phyloP scores from a whole-genome alignment of 805 yeast genomes.

The Ogataea methylovora region DNA sequence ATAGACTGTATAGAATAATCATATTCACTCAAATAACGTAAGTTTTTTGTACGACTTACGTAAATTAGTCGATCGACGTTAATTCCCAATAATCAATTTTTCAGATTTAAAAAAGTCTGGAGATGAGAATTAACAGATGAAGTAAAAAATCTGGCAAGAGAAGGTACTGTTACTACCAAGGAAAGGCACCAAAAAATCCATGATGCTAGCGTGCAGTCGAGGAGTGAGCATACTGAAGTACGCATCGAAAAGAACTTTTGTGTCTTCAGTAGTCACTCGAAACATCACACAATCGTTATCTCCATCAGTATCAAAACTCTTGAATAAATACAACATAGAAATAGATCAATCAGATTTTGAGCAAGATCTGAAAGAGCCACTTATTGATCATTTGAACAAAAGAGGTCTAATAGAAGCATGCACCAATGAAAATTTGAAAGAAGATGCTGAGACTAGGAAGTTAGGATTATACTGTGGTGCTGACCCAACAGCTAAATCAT shows the following conservation, averaged over 20 bases:
- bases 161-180: too few relatives aligned
- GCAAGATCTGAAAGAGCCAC: constrained; percentile 28
- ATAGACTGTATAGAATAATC: neutral
- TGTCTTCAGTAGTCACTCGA: neutral
- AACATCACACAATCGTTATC: neutral
- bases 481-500: constrained; percentile 86
- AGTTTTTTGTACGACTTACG: too few relatives aligned
- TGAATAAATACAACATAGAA: constrained; percentile 13
- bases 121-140: too few relatives aligned
- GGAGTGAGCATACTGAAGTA: neutral
- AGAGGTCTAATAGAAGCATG: constrained; percentile 40
- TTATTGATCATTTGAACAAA: constrained; percentile 31
- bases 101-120: neutral
- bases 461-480: constrained; percentile 85
- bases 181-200: too few relatives aligned
- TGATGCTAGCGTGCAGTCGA: too few relatives aligned
- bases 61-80: too few relatives aligned
- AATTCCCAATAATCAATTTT: too few relatives aligned
- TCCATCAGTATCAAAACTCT: constrained; percentile 10
- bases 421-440: constrained; percentile 26
- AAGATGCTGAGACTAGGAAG: constrained; percentile 21
- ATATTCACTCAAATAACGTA: too few relatives aligned
- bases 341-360: constrained; percentile 15
- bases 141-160: too few relatives aligned
- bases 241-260: too few relatives aligned